Base-by-base conservation (phyloP, 1,284 basidiomycete genomes). In the Rhodotorula sp. region DNA sequence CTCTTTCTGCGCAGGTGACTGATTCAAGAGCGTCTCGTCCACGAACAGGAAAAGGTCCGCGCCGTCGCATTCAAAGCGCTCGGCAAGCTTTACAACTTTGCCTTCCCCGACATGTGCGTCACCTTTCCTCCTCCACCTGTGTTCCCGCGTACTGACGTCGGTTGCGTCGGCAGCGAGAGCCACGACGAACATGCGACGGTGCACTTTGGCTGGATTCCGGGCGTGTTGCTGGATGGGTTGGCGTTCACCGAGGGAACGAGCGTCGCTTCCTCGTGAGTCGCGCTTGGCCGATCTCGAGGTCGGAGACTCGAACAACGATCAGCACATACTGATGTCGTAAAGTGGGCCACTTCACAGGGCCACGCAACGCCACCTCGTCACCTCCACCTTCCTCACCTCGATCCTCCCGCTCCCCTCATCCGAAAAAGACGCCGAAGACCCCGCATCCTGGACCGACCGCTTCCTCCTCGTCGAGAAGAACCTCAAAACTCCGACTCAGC, bases 121-220 rank as follows among this genome's bases (percentile, higher is more conserved):
- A n/a, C 29, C 46, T 32, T 17, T 39, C 8, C 11, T 36, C 39
- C 46, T 29, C 19, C 10, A 22, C 39, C 47, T 13, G 48, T 52
- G 27, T 20, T n/a, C n/a, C n/a, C 17, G 17, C 20, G 1, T 22
- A 27, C 46, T 62, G 48, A 51, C 54, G 27, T 6, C 46, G 8
- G 17, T 20, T 53, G 22, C 22, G n/a, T 22, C 10, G 11, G 11
- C 71, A 96, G 92, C 74, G 92, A 95, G 79, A 89, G 86, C 70
- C 87, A 88, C 65, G 90, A 93, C 69, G 81, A 84, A 1, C 83
- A 85, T 0, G 91, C 93, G 0, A 84, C 89, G 27, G 79, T 83
- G 29, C 91, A 95, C 64, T 97, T 99, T 78, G 87, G 87, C 0
- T 99, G 96, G 96, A 98, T 99, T 70, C 94, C 96, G 0, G 85